Evolutionary conservation across 345 rosid species (phyloP).

Genomic region (Aurinia saxatilis): DNA sequence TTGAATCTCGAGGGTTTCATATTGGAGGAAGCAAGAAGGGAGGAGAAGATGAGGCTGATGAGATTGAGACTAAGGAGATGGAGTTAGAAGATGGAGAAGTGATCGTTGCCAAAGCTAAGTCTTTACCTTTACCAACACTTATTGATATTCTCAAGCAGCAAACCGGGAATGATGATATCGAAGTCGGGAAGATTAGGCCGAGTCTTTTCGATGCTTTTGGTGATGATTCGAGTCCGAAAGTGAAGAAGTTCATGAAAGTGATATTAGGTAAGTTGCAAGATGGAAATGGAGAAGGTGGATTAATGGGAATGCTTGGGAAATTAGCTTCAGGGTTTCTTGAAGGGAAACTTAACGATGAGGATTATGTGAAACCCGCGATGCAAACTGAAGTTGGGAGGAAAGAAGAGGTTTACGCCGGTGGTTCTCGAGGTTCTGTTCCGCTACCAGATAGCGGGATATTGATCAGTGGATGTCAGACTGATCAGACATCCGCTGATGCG

Average conservation of each 20-base stretch:
- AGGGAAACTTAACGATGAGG: slow-evolving; percentile 67
- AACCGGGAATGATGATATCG: slow-evolving; percentile 88
- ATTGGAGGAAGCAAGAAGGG: slow-evolving; percentile 34
- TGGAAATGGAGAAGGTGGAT: slow-evolving; percentile 51
- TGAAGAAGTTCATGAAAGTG: slow-evolving; percentile 95
- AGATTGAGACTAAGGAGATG: slow-evolving; percentile 33
- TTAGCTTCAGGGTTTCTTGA: slow-evolving; percentile 84
- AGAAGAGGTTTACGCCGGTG: slow-evolving; percentile 86
- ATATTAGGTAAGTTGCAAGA: slow-evolving; percentile 52
- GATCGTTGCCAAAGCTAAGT: slow-evolving; percentile 52
- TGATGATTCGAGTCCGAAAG: slow-evolving; percentile 92
- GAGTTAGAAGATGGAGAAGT: slow-evolving; percentile 39
- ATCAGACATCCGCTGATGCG: slow-evolving; percentile 97
- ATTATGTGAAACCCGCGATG: slow-evolving; percentile 62
- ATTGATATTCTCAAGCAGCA: slow-evolving; percentile 86
- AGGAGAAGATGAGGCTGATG: slow-evolving; percentile 35
- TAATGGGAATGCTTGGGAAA: slow-evolving; percentile 78
- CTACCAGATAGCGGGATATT: slow-evolving; percentile 76
- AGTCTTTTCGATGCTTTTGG: slow-evolving; percentile 84
- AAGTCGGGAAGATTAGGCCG: slow-evolving; percentile 88
- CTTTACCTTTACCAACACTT: slow-evolving; percentile 70
- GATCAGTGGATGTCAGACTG: slow-evolving; percentile 86
- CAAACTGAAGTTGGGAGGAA: slow-evolving; percentile 58
- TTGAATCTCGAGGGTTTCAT: slow-evolving; percentile 73
- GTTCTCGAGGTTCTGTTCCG: slow-evolving; percentile 36